Evolutionary conservation across 2,329 filamentous ascomycete species (phyloP), one percentile per base, ranked within the genome.

Genomic region (Lachnellula arida): DNA sequence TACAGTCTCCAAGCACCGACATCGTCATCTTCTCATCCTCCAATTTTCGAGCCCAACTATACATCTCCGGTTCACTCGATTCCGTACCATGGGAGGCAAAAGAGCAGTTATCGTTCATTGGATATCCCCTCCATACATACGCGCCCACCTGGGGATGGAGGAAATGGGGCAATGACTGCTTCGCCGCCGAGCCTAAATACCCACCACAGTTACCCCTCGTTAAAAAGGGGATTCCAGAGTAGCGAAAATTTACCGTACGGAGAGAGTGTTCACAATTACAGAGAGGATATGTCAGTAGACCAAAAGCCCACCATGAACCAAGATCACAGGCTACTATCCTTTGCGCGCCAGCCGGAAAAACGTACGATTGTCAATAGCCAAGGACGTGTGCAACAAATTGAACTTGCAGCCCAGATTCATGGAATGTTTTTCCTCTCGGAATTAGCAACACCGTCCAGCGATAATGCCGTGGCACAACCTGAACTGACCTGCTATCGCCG

Each of bases 401-500:
- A 76, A 37, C 71, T 82, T 51, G 70, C 75, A 25, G 88, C 89
- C 15, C 88, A 93, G 73, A 82, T 93, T 32, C 88, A 92, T 68
- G 89, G 89, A 75, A 92, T 93, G 88, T 93, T 93, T 76, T 93
- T 93, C 71, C 77, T 93, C 34, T 91, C 89, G 32, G 89, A 93
- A 70, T 59, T 69, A 51, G 63, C 67, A 35, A 65, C 65, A 15
- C 62, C 79, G 59, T 75, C 77, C 53, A 77, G 72, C 62, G 82
- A 87, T 62, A 81, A 80, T 57, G 51, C 64, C 32, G 71, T 74
- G 12, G 73, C 73, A 55, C 87, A 88, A 69, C 90, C 84, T 51
- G 93, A 97, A 74, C 74, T 97, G 70, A 97, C 93, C 3, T 97
- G 93, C 78, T 97, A 97, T 73, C 88, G 93, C 62, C 85, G 93